Percentiles rank a stretch among this genome's conserved stretches.
Evolutionary conservation across 2,329 filamentous ascomycete genomes (phyloP).

Genomic region (Macrophomina phaseolina): DNA sequence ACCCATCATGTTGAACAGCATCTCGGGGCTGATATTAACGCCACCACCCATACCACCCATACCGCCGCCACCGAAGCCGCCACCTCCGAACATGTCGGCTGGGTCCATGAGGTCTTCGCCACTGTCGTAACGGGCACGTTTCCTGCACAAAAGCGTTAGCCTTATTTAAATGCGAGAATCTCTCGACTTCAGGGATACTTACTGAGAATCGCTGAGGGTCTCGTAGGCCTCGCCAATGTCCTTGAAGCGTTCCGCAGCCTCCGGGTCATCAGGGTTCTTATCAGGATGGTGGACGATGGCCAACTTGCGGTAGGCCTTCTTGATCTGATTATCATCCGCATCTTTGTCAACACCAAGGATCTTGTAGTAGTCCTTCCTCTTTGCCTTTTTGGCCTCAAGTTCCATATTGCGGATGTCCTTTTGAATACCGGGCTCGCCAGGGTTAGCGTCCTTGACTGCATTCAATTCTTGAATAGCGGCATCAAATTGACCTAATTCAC

Average conservation of each 20-base stretch:
- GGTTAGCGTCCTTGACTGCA: slow-evolving; percentile 79
- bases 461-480: slow-evolving; percentile 90
- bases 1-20: slow-evolving; percentile 31
- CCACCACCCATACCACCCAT: slow-evolving; percentile 48
- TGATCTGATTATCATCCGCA: slow-evolving; percentile 83
- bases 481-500: slow-evolving; percentile 87
- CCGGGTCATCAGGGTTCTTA: slow-evolving; percentile 89
- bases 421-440: slow-evolving; percentile 76
- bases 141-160: slow-evolving; percentile 51
- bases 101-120: slow-evolving; percentile 91
- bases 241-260: slow-evolving; percentile 92
- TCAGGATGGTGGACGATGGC: slow-evolving; percentile 95
- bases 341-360: slow-evolving; percentile 89
- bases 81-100: slow-evolving; percentile 79
- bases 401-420: slow-evolving; percentile 91
- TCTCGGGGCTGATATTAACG: slow-evolving; percentile 56
- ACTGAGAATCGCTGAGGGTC: slow-evolving; percentile 90
- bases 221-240: slow-evolving; percentile 98
- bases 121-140: slow-evolving; percentile 87
- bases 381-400: slow-evolving; percentile 95
- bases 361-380: slow-evolving; percentile 98
- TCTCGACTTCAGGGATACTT: slow-evolving; percentile 52
- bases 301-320: slow-evolving; percentile 94
- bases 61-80: slow-evolving; percentile 49
- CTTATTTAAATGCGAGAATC: no score